phyloP scores from a whole-genome alignment of 164 flowering plant species.

The Annona cherimola region DNA sequence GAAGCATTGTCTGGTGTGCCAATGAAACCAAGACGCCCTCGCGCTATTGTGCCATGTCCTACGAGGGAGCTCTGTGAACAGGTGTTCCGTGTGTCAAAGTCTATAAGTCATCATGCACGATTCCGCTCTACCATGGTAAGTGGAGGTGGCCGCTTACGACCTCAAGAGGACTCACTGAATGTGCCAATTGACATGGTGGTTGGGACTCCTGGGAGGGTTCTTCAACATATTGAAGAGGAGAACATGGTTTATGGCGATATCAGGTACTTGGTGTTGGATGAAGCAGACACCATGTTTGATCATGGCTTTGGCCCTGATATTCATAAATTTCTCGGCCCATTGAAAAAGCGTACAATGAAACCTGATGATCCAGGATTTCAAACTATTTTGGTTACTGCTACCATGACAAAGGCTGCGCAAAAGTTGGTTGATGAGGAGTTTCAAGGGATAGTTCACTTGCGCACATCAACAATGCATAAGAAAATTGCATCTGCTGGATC shows the following conservation, averaged over 20 bases:
- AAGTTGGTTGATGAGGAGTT: constrained; percentile 90
- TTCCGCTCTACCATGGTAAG: constrained; percentile 91
- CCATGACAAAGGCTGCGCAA: constrained; percentile 93
- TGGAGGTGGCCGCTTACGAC: constrained; percentile 90
- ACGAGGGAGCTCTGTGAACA: constrained; percentile 96
- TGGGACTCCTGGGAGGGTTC: constrained; percentile 97
- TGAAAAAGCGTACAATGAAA: constrained; percentile 74
- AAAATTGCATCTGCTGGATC: constrained; percentile 91
- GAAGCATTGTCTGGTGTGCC: constrained; percentile 60
- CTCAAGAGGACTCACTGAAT: constrained; percentile 87
- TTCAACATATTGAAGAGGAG: constrained; percentile 93
- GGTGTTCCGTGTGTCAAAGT: constrained; percentile 92
- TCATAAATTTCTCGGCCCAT: constrained; percentile 76
- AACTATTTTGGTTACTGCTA: constrained; percentile 86
- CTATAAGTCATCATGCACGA: constrained; percentile 91
- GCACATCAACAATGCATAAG: constrained; percentile 87
- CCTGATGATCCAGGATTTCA: constrained; percentile 69
- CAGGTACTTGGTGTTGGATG: constrained; percentile 91
- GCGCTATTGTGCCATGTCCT: constrained; percentile 89
- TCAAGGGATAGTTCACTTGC: constrained; percentile 73
- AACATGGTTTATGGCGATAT: constrained; percentile 96
- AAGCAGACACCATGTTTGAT: constrained; percentile 99
- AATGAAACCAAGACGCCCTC: constrained; percentile 92
- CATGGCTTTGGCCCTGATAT: constrained; percentile 98
- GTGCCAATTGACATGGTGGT: constrained; percentile 90